phyloP scores from a whole-genome alignment of 2,329 filamentous ascomycete species.

The Cercospora zeae-maydis region DNA sequence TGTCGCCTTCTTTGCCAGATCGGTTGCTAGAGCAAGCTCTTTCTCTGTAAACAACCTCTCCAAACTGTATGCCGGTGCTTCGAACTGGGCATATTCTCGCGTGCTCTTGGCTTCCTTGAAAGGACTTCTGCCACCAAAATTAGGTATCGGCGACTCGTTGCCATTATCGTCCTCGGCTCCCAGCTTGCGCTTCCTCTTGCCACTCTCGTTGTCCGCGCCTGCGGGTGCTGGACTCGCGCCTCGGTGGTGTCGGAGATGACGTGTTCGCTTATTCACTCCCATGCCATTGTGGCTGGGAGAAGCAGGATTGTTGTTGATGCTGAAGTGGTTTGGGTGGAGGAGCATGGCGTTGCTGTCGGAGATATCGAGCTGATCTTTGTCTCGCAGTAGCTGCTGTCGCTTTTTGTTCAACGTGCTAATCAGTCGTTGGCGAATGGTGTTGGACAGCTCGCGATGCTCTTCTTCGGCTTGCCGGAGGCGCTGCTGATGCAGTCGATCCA shows the following conservation, averaged over 20 bases:
- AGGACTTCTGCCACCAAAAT: constrained; percentile 47
- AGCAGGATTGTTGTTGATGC: constrained; percentile 58
- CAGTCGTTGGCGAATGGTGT: constrained; percentile 59
- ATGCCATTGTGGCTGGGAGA: constrained; percentile 57
- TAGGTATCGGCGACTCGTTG: constrained; percentile 55
- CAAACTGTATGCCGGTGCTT: constrained; percentile 58
- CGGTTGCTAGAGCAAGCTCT: constrained; percentile 60
- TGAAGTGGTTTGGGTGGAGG: constrained; percentile 63
- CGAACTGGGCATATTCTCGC: constrained; percentile 53
- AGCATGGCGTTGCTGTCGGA: constrained; percentile 63
- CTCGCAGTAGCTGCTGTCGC: constrained; percentile 55
- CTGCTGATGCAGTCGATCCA: constrained; percentile 56
- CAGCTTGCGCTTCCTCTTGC: constrained; percentile 58
- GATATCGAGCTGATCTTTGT: constrained; percentile 65
- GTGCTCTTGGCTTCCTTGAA: constrained; percentile 54
- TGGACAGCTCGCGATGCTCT: constrained; percentile 57
- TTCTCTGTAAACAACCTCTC: constrained; percentile 65
- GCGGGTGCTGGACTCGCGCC: constrained; percentile 28
- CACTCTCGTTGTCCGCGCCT: constrained; percentile 41
- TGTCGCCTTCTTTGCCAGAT: constrained; percentile 58
- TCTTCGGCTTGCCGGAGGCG: constrained; percentile 60
- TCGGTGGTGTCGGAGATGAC: constrained; percentile 57
- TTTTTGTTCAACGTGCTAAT: constrained; percentile 57
- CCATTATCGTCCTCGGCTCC: constrained; percentile 55
- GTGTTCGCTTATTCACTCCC: constrained; percentile 55